Evolutionary conservation across 495 filamentous ascomycete species (phyloP), one percentile per base, ranked within the genome.

Genomic region (Penicillium lagena): DNA sequence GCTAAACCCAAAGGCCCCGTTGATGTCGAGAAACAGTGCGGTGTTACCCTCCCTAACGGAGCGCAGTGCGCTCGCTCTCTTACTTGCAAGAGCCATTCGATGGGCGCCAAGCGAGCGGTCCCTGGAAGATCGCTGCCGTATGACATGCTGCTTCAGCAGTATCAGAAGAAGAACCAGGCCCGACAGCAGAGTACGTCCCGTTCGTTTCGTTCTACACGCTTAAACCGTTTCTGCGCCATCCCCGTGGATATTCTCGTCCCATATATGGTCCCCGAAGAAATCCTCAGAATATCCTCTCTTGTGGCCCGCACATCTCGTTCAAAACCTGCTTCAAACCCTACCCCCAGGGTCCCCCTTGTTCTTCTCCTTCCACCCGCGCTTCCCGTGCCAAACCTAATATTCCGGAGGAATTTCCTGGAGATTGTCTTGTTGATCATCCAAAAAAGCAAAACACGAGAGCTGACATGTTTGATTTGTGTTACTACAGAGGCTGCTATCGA

Each of bases 101-200:
- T 98, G 94, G 90, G 93, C 9, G 85, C 93, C 7, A 98, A 98
- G 67, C 79, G 93, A 51, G 80, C 82, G 1, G 93, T 98, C 4
- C 85, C 90, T 11, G 93, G 93, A 6, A 75, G 93, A 29, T 91
- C 87, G 31, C 71, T 96, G 40, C 94, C 94, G 1, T 98, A 98
- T 59, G 91, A 97, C 63, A 89, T 93, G 80, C 70, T 98, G 22
- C 77, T 98, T 15, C 81, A 87, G 28, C 86, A 88, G 12, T 97
- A 98, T 63, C 93, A 98, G 70, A 96, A 96, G 76, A 96, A 95
- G 74, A 98, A 97, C 60, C 93, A 97, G 66, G 93, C 93, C 10
- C 91, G 94, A 55, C 87, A 93, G 69, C 91, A 96, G 61, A 94
- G 87, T 90, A 77, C 51, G 78, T 68, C 9, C 4, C 34, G n/a